Evolutionary conservation across 73 alveolate genomes (phyloP).

Genomic region (Paramecium sonneborni): DNA sequence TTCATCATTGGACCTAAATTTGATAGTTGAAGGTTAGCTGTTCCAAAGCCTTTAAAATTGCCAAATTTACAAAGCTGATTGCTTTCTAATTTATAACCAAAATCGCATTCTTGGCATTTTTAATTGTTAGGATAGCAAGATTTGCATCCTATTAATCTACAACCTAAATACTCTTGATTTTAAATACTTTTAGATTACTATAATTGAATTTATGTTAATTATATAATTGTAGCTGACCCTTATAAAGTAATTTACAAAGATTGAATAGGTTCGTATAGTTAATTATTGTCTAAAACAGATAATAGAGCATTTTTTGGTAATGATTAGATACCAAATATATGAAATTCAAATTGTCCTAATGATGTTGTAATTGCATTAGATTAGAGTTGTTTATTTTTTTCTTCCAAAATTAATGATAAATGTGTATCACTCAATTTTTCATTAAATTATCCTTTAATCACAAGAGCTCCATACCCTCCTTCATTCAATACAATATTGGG

Average conservation of each 20-base stretch:
- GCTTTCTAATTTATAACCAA: slow-evolving; percentile 6
- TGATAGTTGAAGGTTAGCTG: background rate
- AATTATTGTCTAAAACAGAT: background rate
- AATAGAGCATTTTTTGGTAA: background rate
- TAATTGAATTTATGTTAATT: background rate
- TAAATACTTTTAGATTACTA: background rate
- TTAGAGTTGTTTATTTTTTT: background rate
- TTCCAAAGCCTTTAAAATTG: background rate
- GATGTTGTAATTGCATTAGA: background rate
- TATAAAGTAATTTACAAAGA: background rate
- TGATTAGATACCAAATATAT: background rate
- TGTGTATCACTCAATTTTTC: background rate
- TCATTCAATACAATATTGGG: background rate
- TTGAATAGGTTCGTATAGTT: background rate
- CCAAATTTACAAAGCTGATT: background rate
- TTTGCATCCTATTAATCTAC: background rate
- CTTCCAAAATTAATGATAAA: background rate
- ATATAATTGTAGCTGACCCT: background rate
- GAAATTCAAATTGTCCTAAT: background rate
- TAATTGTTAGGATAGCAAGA: background rate
- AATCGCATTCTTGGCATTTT: background rate
- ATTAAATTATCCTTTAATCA: background rate
- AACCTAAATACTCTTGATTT: background rate
- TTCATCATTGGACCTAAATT: background rate
- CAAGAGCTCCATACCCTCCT: slow-evolving; percentile 5